Conservation (phyloP, 2,329 filamentous ascomycete species). For the Verruconis gallopava region DNA sequence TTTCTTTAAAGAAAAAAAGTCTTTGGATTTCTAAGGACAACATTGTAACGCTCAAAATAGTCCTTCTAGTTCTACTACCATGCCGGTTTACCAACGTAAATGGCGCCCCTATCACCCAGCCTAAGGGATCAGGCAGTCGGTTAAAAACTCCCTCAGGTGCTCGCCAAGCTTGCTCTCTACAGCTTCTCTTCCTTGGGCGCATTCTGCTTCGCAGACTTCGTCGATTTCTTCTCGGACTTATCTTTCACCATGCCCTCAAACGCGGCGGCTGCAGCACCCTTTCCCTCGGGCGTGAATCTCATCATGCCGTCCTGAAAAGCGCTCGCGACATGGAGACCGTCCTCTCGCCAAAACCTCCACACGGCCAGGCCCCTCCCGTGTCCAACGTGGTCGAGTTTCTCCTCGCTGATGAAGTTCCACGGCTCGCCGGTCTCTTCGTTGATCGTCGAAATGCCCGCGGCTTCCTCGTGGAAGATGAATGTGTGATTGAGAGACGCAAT, state of each 20-base stretch:
- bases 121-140: too few relatives aligned
- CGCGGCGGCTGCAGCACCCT: not conserved
- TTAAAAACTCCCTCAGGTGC: too few relatives aligned
- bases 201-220: not conserved
- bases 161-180: not conserved
- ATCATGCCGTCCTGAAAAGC: slow-evolving; percentile 23
- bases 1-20: too few relatives aligned
- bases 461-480: slow-evolving; percentile 22
- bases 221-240: too few relatives aligned
- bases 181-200: slow-evolving; percentile 3
- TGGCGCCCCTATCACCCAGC: too few relatives aligned
- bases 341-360: slow-evolving; percentile 20
- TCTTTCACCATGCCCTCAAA: too few relatives aligned
- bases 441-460: slow-evolving; percentile 17
- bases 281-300: slow-evolving; percentile 14
- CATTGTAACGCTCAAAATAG: too few relatives aligned
- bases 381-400: slow-evolving; percentile 16
- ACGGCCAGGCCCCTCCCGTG: slow-evolving; percentile 18
- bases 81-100: too few relatives aligned
- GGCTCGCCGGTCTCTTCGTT: slow-evolving; percentile 17
- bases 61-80: too few relatives aligned
- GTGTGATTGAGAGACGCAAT: slow-evolving; percentile 22
- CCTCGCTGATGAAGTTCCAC: slow-evolving; percentile 22
- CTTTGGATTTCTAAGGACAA: too few relatives aligned
- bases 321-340: slow-evolving; percentile 20